Evolutionary conservation across 306 rosid species (phyloP), one percentile per base, ranked within the genome.

Genomic region (Quercus berberidifolia): DNA sequence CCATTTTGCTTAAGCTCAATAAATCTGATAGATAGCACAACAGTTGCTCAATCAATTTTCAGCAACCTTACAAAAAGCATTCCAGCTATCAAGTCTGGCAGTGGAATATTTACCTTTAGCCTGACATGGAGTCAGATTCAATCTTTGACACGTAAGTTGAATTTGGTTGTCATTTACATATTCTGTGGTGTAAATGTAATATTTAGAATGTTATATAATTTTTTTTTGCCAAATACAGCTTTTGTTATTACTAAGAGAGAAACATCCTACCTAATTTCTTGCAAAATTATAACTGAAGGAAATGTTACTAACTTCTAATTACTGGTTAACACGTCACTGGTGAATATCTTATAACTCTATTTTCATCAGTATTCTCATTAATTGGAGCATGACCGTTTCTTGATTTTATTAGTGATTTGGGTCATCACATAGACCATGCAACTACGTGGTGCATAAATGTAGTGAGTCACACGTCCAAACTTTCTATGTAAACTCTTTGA

Each of bases 1-100:
- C 98, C 93, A 76, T 86, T 95, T 85, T 95, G 99, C 85, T 77
- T 74, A 58, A 93, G 86, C 88, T 79, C 90, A 68, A 84, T 90
- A 52, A 90, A 95, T 88, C 98, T 95, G 62, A 77, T 91, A 3
- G 91, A 91, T 73, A 89, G 89, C 88, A 93, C 98, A 31, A 73
- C 74, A 4, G 90, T 79, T 13, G 84, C 84, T 79, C 91, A 87
- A 74, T 78, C 97, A 73, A 1, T 0, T 0, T 95, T 82, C 81
- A 83, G 78, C 77, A 79, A 0, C 73, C 78, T 56, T 63, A 74
- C 88, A 55, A 76, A 21, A 55, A 56, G 6, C 35, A 83, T 93
- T 79, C 97, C 91, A 2, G 83, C 78, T 74, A 84, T 95, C 28
- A 76, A 85, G 81, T 21, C 86, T 65, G 82, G 86, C 74, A 82